These are phyloP conservation scores for Auricularia auricula-judae DNA, from an alignment of 768 basidiomycete genomes.

Conservation along the genomic window DNA sequence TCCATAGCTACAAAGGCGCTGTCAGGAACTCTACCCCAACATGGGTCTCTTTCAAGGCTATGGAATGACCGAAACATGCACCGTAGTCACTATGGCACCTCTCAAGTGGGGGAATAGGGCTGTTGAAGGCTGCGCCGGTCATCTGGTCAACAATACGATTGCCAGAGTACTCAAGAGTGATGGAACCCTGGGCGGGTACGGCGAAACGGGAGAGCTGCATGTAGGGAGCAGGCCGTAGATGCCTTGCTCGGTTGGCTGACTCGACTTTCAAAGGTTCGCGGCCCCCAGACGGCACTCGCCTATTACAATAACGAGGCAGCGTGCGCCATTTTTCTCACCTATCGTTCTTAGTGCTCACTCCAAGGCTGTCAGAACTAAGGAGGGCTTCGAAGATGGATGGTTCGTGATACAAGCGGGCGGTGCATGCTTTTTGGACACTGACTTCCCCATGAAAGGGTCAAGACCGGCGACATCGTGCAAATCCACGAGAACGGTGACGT, in stretches of 20 bases:
- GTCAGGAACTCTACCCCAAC: neutral
- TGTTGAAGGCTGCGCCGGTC: slow-evolving; percentile 50
- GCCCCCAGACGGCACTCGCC: slow-evolving; percentile 46
- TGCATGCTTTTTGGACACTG: neutral
- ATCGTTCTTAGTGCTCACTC: neutral
- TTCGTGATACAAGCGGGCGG: neutral
- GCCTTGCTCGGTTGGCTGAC: neutral
- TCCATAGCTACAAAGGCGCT: neutral
- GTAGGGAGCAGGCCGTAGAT: slow-evolving; percentile 18
- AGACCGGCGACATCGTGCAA: slow-evolving; percentile 54
- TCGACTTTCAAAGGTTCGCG: slow-evolving; percentile 7
- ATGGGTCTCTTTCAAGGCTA: slow-evolving; percentile 1
- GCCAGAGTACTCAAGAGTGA: slow-evolving; percentile 47
- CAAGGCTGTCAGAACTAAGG: slow-evolving; percentile 39
- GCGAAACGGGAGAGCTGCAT: slow-evolving; percentile 52
- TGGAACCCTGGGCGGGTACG: slow-evolving; percentile 40
- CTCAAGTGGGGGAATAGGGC: slow-evolving; percentile 20
- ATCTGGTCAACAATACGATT: slow-evolving; percentile 43
- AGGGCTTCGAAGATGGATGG: slow-evolving; percentile 60
- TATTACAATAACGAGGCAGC: slow-evolving; percentile 52
- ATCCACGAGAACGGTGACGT: slow-evolving; percentile 45
- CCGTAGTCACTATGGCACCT: slow-evolving; percentile 32
- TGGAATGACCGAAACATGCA: slow-evolving; percentile 51
- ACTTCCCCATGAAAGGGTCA: slow-evolving; percentile 28
- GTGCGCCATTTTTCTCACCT: slow-evolving; percentile 27